Evolutionary conservation across 2,329 filamentous ascomycete species (phyloP).

Genomic region (Amylocarpus encephaloides): DNA sequence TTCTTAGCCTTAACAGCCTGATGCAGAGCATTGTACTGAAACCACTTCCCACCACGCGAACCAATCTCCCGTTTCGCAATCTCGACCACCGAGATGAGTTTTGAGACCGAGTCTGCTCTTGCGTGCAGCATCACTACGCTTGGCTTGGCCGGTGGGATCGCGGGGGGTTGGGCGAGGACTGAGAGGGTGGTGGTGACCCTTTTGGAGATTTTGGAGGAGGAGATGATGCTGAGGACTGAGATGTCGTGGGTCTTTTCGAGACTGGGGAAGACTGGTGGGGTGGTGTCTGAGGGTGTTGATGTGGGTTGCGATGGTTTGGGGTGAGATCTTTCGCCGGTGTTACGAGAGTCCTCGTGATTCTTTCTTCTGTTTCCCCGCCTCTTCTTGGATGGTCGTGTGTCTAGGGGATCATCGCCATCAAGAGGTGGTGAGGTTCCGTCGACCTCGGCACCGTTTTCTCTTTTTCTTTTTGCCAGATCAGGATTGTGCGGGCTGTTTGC

Average conservation of each 20-base stretch:
- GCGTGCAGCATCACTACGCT: slow-evolving; percentile 36
- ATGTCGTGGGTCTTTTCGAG: slow-evolving; percentile 36
- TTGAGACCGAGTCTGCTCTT: slow-evolving; percentile 42
- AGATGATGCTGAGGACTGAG: slow-evolving; percentile 48
- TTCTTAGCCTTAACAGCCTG: slow-evolving; percentile 14
- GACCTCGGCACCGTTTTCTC: no score
- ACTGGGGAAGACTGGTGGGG: slow-evolving; percentile 31
- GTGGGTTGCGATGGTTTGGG: slow-evolving; percentile 1
- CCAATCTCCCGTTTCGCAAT: slow-evolving; percentile 53
- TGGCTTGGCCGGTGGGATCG: slow-evolving; percentile 27
- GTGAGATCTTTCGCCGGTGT: no score
- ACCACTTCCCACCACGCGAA: slow-evolving; percentile 39
- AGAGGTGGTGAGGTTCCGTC: no score
- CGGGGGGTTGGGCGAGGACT: slow-evolving; percentile 20
- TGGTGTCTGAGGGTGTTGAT: neutral
- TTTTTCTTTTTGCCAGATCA: no score
- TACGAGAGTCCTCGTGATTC: no score
- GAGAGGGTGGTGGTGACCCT: slow-evolving; percentile 30
- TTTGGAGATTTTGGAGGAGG: slow-evolving; percentile 49
- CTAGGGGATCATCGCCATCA: slow-evolving; percentile 9
- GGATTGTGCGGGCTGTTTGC: no score
- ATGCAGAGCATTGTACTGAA: slow-evolving; percentile 33
- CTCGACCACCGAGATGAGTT: slow-evolving; percentile 63
- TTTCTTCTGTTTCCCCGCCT: no score
- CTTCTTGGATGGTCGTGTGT: no score